Evolutionary conservation across 2,329 filamentous ascomycete species (phyloP), one percentile per base, ranked within the genome.

Genomic region (Grosmannia huntii): DNA sequence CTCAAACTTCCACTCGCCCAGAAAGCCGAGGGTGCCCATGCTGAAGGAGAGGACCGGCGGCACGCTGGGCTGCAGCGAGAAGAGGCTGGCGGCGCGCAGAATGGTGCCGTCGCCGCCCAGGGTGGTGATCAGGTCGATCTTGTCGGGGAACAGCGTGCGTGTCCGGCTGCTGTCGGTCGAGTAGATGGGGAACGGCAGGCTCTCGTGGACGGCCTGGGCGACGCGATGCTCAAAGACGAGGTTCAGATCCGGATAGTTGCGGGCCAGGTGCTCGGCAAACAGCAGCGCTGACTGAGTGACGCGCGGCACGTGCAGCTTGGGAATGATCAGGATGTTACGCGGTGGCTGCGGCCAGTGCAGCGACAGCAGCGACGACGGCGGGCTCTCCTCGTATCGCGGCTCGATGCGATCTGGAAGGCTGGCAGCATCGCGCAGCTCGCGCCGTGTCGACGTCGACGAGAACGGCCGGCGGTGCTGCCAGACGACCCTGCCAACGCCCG

Each of bases 51-150:
- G 76, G 38, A 99, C 87, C 0, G 94, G 94, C 0, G 94, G 94
- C 0, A 99, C 92, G 50, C 84, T 83, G 2, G 81, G 77, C 51
- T 88, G 84, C 44, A 89, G 86, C 60, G 90, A 90, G 73, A 95
- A 97, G 5, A 96, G 79, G 57, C 87, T 91, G 2, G 89, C 87
- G 0, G 90, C 90, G 60, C 89, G 87, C 53, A 96, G 72, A 57
- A 96, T 92, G 2, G 90, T 96, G 61, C 90, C 90, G 70, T 99
- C 94, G 49, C 94, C 94, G 57, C 94, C 94, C 55, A 99, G 83
- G 0, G 94, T 97, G 50, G 89, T 85, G 25, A 92, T 86, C 60
- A 96, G 77, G 67, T 99, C 94, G 60, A 95, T 86, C 73, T 94
- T 96, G 59, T 83, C 76, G 48, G 89, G 83, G 57, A 94, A 82